Evolutionary conservation across 768 basidiomycete species (phyloP), one percentile per base, ranked within the genome.

Genomic region (Dacryopinax primogenitus): DNA sequence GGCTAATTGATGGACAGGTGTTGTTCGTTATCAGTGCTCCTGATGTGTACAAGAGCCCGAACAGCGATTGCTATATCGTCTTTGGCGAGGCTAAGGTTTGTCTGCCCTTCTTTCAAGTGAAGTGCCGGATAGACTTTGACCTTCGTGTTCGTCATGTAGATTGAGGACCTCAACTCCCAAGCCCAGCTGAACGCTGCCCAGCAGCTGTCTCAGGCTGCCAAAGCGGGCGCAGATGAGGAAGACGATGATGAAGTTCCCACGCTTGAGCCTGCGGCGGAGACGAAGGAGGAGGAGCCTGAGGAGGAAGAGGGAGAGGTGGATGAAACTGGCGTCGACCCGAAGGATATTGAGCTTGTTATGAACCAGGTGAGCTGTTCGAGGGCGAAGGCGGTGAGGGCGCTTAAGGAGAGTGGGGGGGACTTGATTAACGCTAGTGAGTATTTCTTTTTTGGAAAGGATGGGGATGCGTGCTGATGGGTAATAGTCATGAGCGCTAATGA

Each of bases 21-120:
- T 84, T 98, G 68, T 90, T 97, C 74, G 94, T 97, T 67, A 83
- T 99, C 71, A 85, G 90, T 64, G 80, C 86, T 62, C 96, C 96
- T 36, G 96, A 99, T 69, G 96, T 99, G 64, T 99, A 90, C 86
- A 97, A 97, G 82, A 92, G 90, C 62, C 86, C 88, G 44, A 93
- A 92, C 78, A 92, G 91, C 74, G 96, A 99, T 78, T 92, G 89
- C 77, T 97, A 99, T 82, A 92, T 99, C 74, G 93, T 99, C 68
- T 99, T 98, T 72, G 96, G 96, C 69, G 96, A 98, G 81, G 94
- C 90, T 64, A 92, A 92, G 84, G 87, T 87, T 58, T 67, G 71
- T 67, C 67, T 16, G 33, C 64, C 35, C 12, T 28, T 30, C 30
- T 4, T 6, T 3, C 6, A 28, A 7, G 23, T 30, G 26, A 28